Evolutionary conservation across 192 early-diverging fungal genomes (phyloP).

Genomic region (Mortierella alpina): DNA sequence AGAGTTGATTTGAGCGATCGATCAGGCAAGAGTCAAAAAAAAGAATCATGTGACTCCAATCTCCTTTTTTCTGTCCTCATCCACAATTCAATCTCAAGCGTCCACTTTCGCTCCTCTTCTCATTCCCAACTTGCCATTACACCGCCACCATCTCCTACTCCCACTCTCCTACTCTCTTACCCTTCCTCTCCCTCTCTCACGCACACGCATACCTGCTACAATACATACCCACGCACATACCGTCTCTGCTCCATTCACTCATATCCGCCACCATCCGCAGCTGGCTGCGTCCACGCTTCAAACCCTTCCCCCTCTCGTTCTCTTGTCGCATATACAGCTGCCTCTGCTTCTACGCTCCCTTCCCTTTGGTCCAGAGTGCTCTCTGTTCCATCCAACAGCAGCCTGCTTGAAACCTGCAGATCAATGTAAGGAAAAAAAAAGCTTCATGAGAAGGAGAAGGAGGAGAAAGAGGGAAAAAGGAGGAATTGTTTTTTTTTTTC

Average conservation of each 20-base stretch:
- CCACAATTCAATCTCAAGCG: neutral
- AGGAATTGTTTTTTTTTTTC: neutral
- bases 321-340: neutral
- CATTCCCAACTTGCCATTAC: conserved; percentile 12
- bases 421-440: too few species aligned
- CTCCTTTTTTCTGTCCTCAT: neutral
- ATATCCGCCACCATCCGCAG: too few species aligned
- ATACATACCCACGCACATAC: neutral
- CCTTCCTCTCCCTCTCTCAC: neutral
- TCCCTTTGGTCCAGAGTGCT: too few species aligned
- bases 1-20: conserved; percentile 22
- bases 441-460: too few species aligned
- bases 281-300: too few species aligned
- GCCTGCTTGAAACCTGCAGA: too few species aligned
- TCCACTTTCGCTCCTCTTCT: neutral
- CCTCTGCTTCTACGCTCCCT: too few species aligned
- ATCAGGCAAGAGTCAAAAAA: neutral
- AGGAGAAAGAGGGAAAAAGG: too few species aligned
- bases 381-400: too few species aligned
- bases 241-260: too few species aligned
- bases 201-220: neutral
- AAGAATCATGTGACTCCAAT: neutral
- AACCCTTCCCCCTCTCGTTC: neutral
- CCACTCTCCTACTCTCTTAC: neutral
- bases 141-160: neutral